phyloP scores from a whole-genome alignment of 2,329 filamentous ascomycete species.

The Fusarium coicis region DNA sequence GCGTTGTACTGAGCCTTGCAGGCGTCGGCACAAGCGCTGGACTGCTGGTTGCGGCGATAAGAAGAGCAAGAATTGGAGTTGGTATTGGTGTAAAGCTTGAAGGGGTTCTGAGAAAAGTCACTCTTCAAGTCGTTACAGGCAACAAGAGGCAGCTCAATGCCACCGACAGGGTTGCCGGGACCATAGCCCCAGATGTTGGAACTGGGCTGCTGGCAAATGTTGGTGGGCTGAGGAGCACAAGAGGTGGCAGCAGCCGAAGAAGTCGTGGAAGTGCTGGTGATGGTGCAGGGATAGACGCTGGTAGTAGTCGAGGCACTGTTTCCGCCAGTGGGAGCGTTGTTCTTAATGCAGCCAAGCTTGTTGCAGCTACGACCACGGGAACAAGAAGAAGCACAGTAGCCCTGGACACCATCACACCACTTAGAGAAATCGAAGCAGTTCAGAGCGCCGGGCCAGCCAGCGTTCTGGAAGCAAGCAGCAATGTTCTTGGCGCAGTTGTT shows the following conservation, averaged over 20 bases:
- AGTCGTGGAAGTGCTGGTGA: conserved; percentile 45
- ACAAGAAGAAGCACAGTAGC: conserved; percentile 57
- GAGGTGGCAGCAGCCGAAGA: conserved; percentile 48
- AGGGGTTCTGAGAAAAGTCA: conserved; percentile 57
- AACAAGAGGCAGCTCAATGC: conserved; percentile 62
- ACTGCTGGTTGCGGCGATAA: conserved; percentile 53
- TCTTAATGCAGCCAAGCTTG: conserved; percentile 57
- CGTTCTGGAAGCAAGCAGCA: conserved; percentile 61
- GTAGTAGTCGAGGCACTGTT: conserved; percentile 50
- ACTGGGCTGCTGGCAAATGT: conserved; percentile 64
- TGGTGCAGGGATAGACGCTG: conserved; percentile 49
- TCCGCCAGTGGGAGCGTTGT: conserved; percentile 53
- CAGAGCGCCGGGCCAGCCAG: conserved; percentile 60
- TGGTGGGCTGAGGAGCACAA: conserved; percentile 59
- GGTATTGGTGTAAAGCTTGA: conserved; percentile 63
- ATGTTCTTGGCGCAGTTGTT: conserved; percentile 60
- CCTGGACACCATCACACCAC: conserved; percentile 60
- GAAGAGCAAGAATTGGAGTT: conserved; percentile 57
- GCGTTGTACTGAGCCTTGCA: conserved; percentile 63
- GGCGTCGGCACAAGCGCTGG: conserved; percentile 60
- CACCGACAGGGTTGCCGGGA: conserved; percentile 67
- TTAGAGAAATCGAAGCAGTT: conserved; percentile 62
- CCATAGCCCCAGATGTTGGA: conserved; percentile 73
- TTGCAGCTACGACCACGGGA: conserved; percentile 47
- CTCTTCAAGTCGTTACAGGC: conserved; percentile 63